Evolutionary conservation across 2,329 filamentous ascomycete genomes (phyloP), one percentile per base, ranked within the genome.

Genomic region (Apiospora pterosperma): DNA sequence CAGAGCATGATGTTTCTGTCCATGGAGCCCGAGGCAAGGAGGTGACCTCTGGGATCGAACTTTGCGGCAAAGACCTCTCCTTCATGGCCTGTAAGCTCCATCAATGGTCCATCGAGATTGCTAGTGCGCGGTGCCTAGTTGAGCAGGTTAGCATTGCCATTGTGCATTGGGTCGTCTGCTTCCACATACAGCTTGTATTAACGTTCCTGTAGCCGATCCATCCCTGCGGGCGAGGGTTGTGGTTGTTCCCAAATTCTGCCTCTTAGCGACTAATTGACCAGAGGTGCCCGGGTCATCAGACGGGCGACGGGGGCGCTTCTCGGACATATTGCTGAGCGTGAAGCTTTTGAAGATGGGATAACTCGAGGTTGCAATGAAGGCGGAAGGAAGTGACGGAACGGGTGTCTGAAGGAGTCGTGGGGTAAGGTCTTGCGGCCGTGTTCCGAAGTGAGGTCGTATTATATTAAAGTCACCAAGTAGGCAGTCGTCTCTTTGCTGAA

Each of bases 21-120:
- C 92, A 97, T 97, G 14, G 93, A 96, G 10, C 93, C 95, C 1
- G 96, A 98, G 48, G 96, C 96, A 71, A 98, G 96, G 68, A 93
- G 84, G 68, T 93, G 90, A 52, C 94, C 95, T 2, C 91, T 91
- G 3, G 92, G 91, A 75, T 97, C 93, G 75, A 99, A 99, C 74
- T 92, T 90, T 60, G 92, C 91, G 28, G 92, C 85, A 75, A 98
- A 98, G 59, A 99, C 88, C 80, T 99, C 96, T 23, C 92, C 93
- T n/a, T 82, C 81, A 75, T 87, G 87, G 74, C 92, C 93, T 61
- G 90, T 90, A 63, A 99, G 83, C 79, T 98, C 93, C 93, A 98
- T 97, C 55, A 97, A 90, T 1, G 95, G 93, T 65, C 95, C 92
- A 76, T 96, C 90, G 36, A 99, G 85, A 62, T 87, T 88, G 76